These are phyloP conservation scores for Xanthoceras sorbifolium DNA, from an alignment of 345 rosid species.

Conservation along the genomic window DNA sequence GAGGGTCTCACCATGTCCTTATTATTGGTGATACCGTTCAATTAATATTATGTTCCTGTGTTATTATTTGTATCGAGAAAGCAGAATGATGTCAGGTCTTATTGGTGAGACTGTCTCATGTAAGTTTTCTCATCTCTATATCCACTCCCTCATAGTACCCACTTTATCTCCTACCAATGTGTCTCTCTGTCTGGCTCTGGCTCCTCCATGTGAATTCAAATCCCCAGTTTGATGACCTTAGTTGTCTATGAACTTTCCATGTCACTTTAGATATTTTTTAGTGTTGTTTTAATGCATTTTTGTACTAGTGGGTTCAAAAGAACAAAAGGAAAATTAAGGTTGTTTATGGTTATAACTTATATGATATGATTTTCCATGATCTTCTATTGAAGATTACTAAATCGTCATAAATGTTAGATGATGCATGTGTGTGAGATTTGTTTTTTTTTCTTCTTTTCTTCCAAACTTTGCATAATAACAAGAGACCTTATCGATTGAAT, in stretches of 20 bases:
- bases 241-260: conserved; percentile 14
- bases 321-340: background rate
- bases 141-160: too few relatives aligned
- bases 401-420: background rate
- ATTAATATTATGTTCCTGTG: too few relatives aligned
- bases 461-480: too few relatives aligned
- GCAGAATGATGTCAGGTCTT: too few relatives aligned
- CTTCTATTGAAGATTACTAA: background rate
- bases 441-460: too few relatives aligned
- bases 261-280: conserved; percentile 4
- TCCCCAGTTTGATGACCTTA: background rate
- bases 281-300: background rate
- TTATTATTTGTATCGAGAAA: too few relatives aligned
- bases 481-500: too few relatives aligned
- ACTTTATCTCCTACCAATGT: conserved; percentile 26
- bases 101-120: too few relatives aligned
- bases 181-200: background rate
- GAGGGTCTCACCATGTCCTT: too few relatives aligned
- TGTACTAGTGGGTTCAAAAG: background rate
- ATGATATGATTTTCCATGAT: background rate
- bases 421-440: background rate
- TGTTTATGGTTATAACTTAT: background rate
- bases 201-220: conserved; percentile 14
- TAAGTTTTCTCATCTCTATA: too few relatives aligned
- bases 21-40: too few relatives aligned